Evolutionary conservation across 257 asterid species (phyloP).

Genomic region (Cynanchum wilfordii): DNA sequence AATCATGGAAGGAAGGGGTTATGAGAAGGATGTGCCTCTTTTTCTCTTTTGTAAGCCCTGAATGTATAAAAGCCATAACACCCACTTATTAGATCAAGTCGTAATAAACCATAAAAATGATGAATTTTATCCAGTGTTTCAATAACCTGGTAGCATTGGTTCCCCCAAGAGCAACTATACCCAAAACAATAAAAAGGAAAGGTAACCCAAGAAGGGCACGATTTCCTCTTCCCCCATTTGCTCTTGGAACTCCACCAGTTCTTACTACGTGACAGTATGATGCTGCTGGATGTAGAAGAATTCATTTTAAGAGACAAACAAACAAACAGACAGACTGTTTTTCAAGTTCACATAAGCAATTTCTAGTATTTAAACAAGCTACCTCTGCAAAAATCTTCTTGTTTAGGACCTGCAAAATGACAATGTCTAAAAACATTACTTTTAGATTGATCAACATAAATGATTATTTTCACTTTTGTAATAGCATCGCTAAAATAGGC

Average conservation of each 20-base stretch:
- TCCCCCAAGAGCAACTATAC: conserved; percentile 59
- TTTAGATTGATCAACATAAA: neutral
- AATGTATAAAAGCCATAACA: neutral
- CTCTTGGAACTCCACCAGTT: conserved; percentile 50
- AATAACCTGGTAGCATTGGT: conserved; percentile 56
- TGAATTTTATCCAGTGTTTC: neutral
- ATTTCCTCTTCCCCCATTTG: conserved; percentile 32
- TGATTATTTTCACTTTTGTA: neutral
- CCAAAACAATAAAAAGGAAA: conserved; percentile 41
- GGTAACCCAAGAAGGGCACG: conserved; percentile 42
- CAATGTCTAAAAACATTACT: neutral
- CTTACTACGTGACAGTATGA: conserved; percentile 43
- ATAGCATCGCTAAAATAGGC: neutral
- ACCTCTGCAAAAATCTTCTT: conserved; percentile 22
- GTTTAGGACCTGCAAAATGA: conserved; percentile 30
- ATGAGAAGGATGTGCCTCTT: conserved; percentile 50
- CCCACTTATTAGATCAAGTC: conserved; percentile 4
- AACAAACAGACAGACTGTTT: neutral
- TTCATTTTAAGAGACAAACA: conserved; percentile 2
- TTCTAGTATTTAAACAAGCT: neutral
- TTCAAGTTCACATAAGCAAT: neutral
- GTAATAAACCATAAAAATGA: neutral
- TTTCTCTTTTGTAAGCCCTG: conserved; percentile 59
- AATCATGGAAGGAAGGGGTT: conserved; percentile 74
- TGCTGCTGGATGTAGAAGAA: conserved; percentile 13